These are phyloP conservation scores for Capsella bursapastoris DNA, from an alignment of 345 rosid genomes.

Conservation along the genomic window DNA sequence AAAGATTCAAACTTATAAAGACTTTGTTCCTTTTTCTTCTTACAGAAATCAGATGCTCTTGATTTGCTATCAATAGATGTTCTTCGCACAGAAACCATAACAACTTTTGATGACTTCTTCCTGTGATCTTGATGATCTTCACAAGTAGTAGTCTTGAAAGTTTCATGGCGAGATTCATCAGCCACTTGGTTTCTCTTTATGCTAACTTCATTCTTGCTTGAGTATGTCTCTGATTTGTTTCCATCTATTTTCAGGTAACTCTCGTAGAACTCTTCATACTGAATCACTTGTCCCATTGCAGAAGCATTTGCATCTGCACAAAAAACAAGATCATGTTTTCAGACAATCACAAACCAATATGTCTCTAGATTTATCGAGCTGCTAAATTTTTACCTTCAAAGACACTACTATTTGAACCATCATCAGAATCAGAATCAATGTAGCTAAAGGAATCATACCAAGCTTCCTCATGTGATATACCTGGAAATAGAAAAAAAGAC, in stretches of 20 bases:
- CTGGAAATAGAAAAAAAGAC: conserved; percentile 41
- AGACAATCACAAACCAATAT: conserved; percentile 21
- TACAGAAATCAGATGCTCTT: conserved; percentile 54
- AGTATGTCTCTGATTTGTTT: conserved; percentile 46
- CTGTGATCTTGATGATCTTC: conserved; percentile 51
- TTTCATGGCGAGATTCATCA: conserved; percentile 51
- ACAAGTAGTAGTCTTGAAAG: conserved; percentile 45
- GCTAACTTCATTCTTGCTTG: conserved; percentile 48
- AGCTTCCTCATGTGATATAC: conserved; percentile 72
- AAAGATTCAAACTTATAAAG: not conserved
- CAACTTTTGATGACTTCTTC: conserved; percentile 64
- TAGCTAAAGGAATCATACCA: conserved; percentile 81
- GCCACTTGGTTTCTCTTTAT: conserved; percentile 48
- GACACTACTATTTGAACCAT: conserved; percentile 67
- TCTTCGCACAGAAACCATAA: conserved; percentile 67
- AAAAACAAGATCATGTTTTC: not conserved
- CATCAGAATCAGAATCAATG: conserved; percentile 82
- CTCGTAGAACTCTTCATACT: conserved; percentile 65
- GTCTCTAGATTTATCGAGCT: not conserved
- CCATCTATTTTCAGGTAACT: conserved; percentile 65
- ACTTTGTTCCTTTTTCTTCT: conserved; percentile 30
- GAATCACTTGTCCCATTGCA: conserved; percentile 53
- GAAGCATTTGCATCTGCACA: conserved; percentile 60
- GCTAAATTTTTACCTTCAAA: conserved; percentile 48
- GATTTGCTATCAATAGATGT: conserved; percentile 58